phyloP scores from a whole-genome alignment of 2,329 filamentous ascomycete genomes.

The Beauveria rudraprayagi region DNA sequence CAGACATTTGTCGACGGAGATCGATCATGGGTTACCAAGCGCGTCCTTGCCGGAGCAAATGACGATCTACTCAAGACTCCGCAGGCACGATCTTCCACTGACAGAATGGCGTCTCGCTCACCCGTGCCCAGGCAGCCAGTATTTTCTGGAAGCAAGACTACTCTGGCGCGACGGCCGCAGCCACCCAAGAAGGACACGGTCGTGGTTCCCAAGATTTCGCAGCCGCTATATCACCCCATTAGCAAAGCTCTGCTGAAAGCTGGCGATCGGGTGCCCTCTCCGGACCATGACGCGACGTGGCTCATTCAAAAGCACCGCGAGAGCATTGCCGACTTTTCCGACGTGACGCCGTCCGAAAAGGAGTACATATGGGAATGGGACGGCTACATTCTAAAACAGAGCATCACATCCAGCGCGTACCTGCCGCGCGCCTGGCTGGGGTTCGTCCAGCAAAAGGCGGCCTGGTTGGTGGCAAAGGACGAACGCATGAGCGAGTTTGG shows the following conservation, averaged over 20 bases:
- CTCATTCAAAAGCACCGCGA: slow-evolving; percentile 52
- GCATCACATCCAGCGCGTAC: slow-evolving; percentile 43
- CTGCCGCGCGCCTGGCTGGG: slow-evolving; percentile 43
- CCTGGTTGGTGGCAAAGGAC: slow-evolving; percentile 42
- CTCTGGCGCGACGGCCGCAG: slow-evolving; percentile 5
- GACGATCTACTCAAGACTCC: slow-evolving; percentile 17
- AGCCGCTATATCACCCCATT: slow-evolving; percentile 49
- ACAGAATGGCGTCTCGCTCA: slow-evolving; percentile 20
- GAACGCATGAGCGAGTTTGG: slow-evolving; percentile 46
- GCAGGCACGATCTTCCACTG: slow-evolving; percentile 2
- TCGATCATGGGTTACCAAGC: slow-evolving; percentile 35
- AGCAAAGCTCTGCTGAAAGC: slow-evolving; percentile 45
- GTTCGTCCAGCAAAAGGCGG: slow-evolving; percentile 42
- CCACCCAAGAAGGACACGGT: slow-evolving; percentile 23
- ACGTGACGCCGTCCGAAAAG: slow-evolving; percentile 45
- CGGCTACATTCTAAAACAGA: slow-evolving; percentile 42
- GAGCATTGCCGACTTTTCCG: slow-evolving; percentile 48
- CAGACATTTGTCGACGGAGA: slow-evolving; percentile 37
- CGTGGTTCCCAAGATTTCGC: slow-evolving; percentile 40
- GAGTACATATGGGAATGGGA: slow-evolving; percentile 54
- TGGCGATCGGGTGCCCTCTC: slow-evolving; percentile 38
- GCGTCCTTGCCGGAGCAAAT: slow-evolving; percentile 28
- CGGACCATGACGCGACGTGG: slow-evolving; percentile 42
- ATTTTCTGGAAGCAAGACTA: neutral
- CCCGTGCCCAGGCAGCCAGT: slow-evolving; percentile 8